A percentile compares a stretch with the other conserved stretches of the same genome.
phyloP scores from a whole-genome alignment of 345 rosid species.

The Acer yangbiense region DNA sequence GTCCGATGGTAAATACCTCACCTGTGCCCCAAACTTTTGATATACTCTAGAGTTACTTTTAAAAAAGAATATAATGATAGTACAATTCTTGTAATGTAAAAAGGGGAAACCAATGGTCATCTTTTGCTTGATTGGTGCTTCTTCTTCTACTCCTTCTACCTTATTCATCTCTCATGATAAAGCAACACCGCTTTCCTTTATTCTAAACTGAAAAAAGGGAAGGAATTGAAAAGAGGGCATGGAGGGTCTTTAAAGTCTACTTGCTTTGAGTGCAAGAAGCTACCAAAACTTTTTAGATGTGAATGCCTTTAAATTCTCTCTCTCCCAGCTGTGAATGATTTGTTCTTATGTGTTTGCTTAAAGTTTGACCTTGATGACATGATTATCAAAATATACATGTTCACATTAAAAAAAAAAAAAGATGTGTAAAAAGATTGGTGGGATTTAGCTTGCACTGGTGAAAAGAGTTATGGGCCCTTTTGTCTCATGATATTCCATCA shows the following conservation, averaged over 20 bases:
- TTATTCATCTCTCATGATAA: slow-evolving; percentile 33
- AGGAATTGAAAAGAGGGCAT: background rate
- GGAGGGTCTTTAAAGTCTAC: slow-evolving; percentile 38
- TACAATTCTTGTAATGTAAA: slow-evolving; percentile 30
- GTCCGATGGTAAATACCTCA: too few species aligned
- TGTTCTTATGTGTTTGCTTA: slow-evolving; percentile 58
- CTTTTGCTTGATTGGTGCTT: slow-evolving; percentile 52
- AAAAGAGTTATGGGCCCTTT: slow-evolving; percentile 54
- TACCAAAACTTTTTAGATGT: slow-evolving; percentile 49
- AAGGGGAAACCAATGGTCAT: slow-evolving; percentile 29
- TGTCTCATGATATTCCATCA: slow-evolving; percentile 63
- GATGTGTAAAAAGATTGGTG: slow-evolving; percentile 40
- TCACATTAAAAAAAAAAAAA: background rate
- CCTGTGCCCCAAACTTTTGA: background rate
- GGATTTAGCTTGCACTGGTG: slow-evolving; percentile 68
- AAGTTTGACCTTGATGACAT: slow-evolving; percentile 62
- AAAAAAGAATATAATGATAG: slow-evolving; percentile 11
- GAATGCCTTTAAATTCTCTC: slow-evolving; percentile 34
- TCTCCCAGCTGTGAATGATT: slow-evolving; percentile 43
- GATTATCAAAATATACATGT: slow-evolving; percentile 25
- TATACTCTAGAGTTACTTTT: background rate
- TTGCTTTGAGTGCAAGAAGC: slow-evolving; percentile 77
- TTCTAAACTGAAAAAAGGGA: slow-evolving; percentile 27
- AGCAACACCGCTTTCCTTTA: slow-evolving; percentile 43
- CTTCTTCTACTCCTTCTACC: slow-evolving; percentile 9